phyloP scores from a whole-genome alignment of 306 rosid genomes.

The Mimosa bimucronata region DNA sequence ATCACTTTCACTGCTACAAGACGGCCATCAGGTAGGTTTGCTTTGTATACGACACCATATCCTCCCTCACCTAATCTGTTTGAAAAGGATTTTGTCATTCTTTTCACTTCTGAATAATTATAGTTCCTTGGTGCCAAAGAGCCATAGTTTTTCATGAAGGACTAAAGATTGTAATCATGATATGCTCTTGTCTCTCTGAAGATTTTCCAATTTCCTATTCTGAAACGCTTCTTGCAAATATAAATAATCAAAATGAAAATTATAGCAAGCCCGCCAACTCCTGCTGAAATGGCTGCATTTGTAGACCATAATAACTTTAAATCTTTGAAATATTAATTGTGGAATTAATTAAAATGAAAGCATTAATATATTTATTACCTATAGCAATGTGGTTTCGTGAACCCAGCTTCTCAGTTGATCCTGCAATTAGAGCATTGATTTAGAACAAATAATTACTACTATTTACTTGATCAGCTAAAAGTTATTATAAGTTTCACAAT shows the following conservation, averaged over 20 bases:
- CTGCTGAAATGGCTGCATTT: background rate
- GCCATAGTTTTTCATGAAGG: background rate
- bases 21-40: background rate
- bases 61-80: background rate
- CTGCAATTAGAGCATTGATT: background rate
- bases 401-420: background rate
- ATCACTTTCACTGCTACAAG: background rate
- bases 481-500: too few relatives aligned
- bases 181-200: background rate
- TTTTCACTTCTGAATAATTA: background rate
- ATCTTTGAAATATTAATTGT: background rate
- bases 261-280: background rate
- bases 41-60: slow-evolving; percentile 3
- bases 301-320: background rate
- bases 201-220: background rate
- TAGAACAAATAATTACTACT: background rate
- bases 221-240: background rate
- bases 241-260: background rate
- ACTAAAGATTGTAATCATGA: background rate
- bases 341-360: background rate
- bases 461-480: too few relatives aligned
- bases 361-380: background rate
- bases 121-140: background rate
- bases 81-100: slow-evolving; percentile 1
- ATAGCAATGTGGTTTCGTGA: background rate